Conservation (phyloP, 441 rosid genomes). For the Jatropha podagrica region DNA sequence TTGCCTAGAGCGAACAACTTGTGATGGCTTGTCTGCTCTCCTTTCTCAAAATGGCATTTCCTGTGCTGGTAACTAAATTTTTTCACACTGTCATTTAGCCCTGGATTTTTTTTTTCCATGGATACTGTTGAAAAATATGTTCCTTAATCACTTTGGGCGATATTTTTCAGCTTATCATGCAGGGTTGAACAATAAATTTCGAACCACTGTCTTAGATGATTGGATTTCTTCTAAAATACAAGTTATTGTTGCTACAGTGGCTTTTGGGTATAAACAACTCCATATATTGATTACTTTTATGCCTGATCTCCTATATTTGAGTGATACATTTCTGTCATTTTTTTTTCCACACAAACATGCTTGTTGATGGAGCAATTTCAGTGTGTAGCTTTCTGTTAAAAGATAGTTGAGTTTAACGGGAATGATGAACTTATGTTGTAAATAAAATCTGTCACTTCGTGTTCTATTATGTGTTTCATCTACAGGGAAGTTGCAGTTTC, state of each 20-base stretch:
- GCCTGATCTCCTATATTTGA: constrained; percentile 5
- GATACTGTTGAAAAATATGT: constrained; percentile 10
- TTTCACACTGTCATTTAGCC: neutral
- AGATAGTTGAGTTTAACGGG: neutral
- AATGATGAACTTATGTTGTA: neutral
- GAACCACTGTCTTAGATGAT: constrained; percentile 77
- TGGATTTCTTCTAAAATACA: constrained; percentile 93
- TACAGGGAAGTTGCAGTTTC: constrained; percentile 5
- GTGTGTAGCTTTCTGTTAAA: neutral
- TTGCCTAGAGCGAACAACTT: constrained; percentile 92
- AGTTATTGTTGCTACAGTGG: constrained; percentile 98
- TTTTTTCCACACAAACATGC: neutral
- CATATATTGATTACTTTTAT: constrained; percentile 7
- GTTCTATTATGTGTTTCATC: neutral
- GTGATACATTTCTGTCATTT: neutral
- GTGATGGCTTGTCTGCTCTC: constrained; percentile 81
- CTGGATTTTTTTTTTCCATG: constrained; percentile 1
- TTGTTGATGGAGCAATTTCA: neutral
- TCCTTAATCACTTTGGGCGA: constrained; percentile 24
- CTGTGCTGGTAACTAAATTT: constrained; percentile 61
- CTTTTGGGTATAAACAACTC: constrained; percentile 77
- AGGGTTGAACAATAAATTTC: constrained; percentile 73
- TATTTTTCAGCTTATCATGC: constrained; percentile 84
- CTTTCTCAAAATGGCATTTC: constrained; percentile 75
- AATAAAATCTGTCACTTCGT: neutral